Percentiles rank a stretch among this genome's conserved stretches.
Evolutionary conservation across 257 asterid species (phyloP).

Genomic region (Cynanchum wilfordii): DNA sequence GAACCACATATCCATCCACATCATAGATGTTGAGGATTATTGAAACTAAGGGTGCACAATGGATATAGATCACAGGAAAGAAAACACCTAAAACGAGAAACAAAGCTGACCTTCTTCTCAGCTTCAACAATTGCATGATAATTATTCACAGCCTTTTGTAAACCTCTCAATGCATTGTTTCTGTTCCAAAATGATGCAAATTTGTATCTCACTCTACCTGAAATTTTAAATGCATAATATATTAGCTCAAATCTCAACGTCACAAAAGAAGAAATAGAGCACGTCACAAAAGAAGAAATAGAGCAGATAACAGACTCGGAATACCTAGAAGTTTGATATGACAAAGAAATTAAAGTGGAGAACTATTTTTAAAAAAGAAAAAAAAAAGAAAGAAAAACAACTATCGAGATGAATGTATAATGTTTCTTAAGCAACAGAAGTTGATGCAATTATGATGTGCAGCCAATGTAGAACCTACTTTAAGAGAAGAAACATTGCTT

Average conservation of each 20-base stretch:
- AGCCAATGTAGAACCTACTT: neutral
- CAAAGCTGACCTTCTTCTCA: conserved; percentile 71
- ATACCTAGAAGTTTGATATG: neutral
- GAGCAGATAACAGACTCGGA: conserved; percentile 1
- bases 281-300: neutral
- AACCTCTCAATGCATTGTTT: conserved; percentile 64
- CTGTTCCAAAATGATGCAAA: conserved; percentile 99
- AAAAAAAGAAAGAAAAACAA: neutral
- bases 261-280: neutral
- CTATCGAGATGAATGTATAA: neutral
- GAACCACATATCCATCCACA: too few relatives aligned
- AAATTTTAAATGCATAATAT: conserved; percentile 24
- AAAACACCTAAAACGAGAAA: neutral
- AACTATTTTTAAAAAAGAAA: neutral
- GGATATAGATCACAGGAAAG: neutral
- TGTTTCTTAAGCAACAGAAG: neutral
- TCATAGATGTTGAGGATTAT: too few relatives aligned
- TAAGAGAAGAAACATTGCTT: neutral
- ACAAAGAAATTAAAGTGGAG: neutral
- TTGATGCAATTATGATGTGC: neutral
- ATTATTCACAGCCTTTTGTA: conserved; percentile 58
- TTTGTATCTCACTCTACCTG: conserved; percentile 93
- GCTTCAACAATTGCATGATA: conserved; percentile 61
- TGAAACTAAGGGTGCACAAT: too few relatives aligned
- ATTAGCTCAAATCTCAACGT: conserved; percentile 1